A percentile compares a stretch with the other conserved stretches of the same genome.
These are phyloP conservation scores for Dichomitus squalens DNA, from an alignment of 1,284 basidiomycete genomes.

Conservation along the genomic window DNA sequence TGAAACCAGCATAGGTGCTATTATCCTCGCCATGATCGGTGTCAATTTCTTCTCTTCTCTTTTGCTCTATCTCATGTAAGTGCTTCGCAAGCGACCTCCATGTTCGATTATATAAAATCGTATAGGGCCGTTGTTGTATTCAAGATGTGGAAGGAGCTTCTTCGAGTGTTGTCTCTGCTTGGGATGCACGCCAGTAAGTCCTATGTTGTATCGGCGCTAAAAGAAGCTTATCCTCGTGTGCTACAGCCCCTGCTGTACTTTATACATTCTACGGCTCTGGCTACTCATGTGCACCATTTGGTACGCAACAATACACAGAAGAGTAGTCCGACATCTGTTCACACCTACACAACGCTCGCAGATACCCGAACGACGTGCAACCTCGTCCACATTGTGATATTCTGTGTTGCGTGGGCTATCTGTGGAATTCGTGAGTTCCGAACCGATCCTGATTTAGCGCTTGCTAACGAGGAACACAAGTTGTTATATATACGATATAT, in stretches of 20 bases:
- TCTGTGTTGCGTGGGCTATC: conserved; percentile 42
- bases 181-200: conserved; percentile 41
- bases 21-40: conserved; percentile 39
- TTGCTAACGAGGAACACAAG: conserved; percentile 20
- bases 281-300: conserved; percentile 7
- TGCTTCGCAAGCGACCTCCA: neutral
- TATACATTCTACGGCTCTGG: conserved; percentile 37
- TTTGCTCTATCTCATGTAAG: conserved; percentile 52
- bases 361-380: conserved; percentile 39
- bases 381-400: conserved; percentile 34
- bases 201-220: too few species aligned
- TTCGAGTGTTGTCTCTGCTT: conserved; percentile 40
- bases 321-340: neutral
- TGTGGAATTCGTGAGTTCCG: conserved; percentile 36
- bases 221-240: neutral
- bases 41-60: conserved; percentile 43
- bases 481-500: conserved; percentile 34
- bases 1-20: conserved; percentile 35
- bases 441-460: too few species aligned
- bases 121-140: conserved; percentile 51
- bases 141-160: conserved; percentile 44
- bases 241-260: conserved; percentile 30
- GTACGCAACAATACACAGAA: neutral
- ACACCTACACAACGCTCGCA: conserved; percentile 14
- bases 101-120: neutral